These are phyloP conservation scores for Aspergillus quadrilineatus DNA, from an alignment of 2,329 filamentous ascomycete species.

Conservation along the genomic window DNA sequence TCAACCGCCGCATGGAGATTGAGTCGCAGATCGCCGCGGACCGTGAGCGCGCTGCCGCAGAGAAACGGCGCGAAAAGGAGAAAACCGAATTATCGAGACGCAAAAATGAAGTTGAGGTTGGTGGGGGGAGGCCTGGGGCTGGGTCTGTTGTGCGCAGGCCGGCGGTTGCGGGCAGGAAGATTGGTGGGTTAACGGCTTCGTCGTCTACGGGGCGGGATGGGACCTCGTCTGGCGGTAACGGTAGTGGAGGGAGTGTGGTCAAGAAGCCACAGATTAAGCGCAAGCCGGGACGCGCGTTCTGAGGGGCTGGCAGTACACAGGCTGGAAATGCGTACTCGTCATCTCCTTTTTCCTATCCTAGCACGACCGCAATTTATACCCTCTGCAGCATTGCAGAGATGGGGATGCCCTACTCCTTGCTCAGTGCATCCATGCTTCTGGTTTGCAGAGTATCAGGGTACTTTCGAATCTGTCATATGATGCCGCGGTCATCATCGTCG, in stretches of 20 bases:
- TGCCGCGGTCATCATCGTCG: too few species aligned
- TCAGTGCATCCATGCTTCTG: too few species aligned
- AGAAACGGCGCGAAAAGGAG: constrained; percentile 41
- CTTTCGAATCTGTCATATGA: too few species aligned
- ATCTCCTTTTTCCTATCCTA: neutral
- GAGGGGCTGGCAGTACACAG: neutral
- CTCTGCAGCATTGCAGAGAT: neutral
- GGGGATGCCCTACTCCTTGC: neutral
- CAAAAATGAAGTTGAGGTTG: constrained; percentile 38
- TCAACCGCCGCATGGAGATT: constrained; percentile 89
- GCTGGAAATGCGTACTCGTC: neutral
- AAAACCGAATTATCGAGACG: constrained; percentile 35
- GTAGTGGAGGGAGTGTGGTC: constrained; percentile 38
- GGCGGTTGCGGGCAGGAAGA: constrained; percentile 28
- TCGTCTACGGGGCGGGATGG: constrained; percentile 15
- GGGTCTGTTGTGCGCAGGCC: constrained; percentile 39
- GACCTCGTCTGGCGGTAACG: constrained; percentile 16
- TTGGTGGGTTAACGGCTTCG: constrained; percentile 32
- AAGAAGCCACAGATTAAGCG: constrained; percentile 38
- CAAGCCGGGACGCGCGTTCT: constrained; percentile 38
- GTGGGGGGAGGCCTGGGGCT: constrained; percentile 29
- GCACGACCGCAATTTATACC: too few species aligned
- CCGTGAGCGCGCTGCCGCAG: constrained; percentile 56
- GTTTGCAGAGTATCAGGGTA: too few species aligned
- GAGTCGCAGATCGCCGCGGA: constrained; percentile 90